Conservation (phyloP, 768 basidiomycete genomes). For the Mycena rebaudengoi region DNA sequence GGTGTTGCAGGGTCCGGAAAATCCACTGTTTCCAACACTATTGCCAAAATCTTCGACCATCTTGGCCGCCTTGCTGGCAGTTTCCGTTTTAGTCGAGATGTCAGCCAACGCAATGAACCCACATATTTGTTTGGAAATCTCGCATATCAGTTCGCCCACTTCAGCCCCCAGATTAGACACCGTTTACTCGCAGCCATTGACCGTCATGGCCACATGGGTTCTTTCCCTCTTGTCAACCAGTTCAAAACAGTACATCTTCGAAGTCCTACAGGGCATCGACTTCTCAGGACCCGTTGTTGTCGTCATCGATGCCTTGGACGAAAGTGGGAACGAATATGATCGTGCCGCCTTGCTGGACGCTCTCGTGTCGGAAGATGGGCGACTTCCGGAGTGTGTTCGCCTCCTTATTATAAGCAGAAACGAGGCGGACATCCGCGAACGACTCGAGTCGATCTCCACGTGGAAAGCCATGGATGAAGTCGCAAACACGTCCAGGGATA, state of each 20-base stretch:
- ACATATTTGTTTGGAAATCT: constrained; percentile 1
- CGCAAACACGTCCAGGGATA: neutral
- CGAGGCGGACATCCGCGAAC: constrained; percentile 11
- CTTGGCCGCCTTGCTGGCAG: constrained; percentile 5
- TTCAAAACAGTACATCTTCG: constrained; percentile 5
- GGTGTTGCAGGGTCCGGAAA: constrained; percentile 13
- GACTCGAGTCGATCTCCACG: neutral
- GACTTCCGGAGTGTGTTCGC: neutral
- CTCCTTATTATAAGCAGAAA: constrained; percentile 4
- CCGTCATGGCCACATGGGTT: neutral
- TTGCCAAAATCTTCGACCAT: neutral
- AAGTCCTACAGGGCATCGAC: neutral
- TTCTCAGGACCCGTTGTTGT: constrained; percentile 5
- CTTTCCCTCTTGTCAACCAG: constrained; percentile 5
- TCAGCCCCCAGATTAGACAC: neutral
- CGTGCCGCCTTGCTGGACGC: constrained; percentile 1
- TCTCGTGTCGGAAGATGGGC: neutral
- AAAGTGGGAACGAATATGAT: neutral
- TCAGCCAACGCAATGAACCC: neutral
- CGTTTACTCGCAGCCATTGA: constrained; percentile 1
- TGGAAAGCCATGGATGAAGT: constrained; percentile 1
- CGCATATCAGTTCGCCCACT: constrained; percentile 13
- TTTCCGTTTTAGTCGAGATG: constrained; percentile 10
- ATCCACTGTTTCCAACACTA: constrained; percentile 12
- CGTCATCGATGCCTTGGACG: constrained; percentile 15